Conservation (phyloP, 73 alveolate species). For the Paramecium pentaurelia region DNA sequence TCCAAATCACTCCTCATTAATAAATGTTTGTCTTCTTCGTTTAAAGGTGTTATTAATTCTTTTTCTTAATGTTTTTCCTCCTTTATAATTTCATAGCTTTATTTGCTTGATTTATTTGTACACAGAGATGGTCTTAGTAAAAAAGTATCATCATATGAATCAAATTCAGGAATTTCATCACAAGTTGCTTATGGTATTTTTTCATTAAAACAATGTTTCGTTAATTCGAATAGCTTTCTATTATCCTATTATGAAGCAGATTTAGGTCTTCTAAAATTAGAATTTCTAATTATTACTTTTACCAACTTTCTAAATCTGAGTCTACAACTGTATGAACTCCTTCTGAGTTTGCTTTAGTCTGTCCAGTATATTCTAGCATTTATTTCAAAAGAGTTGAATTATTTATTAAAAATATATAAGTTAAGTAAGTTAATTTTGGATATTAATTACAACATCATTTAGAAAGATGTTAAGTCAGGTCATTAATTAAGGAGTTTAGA, state of each 20-base stretch:
- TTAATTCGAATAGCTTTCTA: background rate
- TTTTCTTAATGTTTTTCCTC: background rate
- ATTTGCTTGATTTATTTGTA: background rate
- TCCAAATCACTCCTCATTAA: background rate
- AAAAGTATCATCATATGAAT: background rate
- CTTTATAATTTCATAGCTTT: background rate
- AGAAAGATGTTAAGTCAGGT: background rate
- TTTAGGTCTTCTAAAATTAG: background rate
- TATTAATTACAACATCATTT: background rate
- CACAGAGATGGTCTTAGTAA: background rate
- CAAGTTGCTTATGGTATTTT: background rate
- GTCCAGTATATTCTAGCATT: background rate
- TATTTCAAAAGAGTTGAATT: background rate
- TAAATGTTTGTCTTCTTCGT: background rate
- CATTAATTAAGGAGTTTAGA: background rate
- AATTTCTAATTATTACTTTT: background rate
- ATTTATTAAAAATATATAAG: background rate
- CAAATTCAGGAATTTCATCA: background rate
- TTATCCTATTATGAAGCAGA: background rate
- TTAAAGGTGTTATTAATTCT: background rate
- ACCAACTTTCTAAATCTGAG: background rate
- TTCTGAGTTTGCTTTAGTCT: background rate
- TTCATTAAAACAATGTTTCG: background rate
- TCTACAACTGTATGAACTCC: background rate
- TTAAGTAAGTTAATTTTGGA: background rate